Percentiles rank a stretch among this genome's conserved stretches.
These are phyloP conservation scores for Balakata baccata DNA, from an alignment of 345 rosid species.

Conservation along the genomic window DNA sequence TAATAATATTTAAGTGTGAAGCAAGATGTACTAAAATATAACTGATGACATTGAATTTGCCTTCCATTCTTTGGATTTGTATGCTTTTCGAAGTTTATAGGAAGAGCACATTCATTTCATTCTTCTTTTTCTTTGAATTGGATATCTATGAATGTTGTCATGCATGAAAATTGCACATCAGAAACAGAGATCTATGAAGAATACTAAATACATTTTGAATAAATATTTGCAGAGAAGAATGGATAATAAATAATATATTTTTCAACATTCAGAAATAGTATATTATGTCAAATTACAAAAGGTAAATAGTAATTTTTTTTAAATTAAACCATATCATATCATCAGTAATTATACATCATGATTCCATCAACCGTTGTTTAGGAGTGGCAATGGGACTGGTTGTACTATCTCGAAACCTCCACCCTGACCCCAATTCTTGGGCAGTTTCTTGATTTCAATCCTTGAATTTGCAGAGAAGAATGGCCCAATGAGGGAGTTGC, in stretches of 20 bases:
- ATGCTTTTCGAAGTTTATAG: neutral
- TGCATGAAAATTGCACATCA: too few species aligned
- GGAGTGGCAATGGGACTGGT: constrained; percentile 59
- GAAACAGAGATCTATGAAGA: too few species aligned
- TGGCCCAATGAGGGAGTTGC: constrained; percentile 34
- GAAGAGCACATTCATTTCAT: neutral
- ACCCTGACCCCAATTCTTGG: constrained; percentile 60
- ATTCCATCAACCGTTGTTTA: constrained; percentile 42
- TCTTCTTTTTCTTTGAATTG: neutral
- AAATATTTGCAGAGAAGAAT: too few species aligned
- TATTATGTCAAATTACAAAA: too few species aligned
- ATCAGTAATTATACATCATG: neutral
- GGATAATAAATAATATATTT: too few species aligned
- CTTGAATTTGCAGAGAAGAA: constrained; percentile 21
- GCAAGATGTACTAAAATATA: neutral
- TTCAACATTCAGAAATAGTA: too few species aligned
- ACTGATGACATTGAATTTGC: neutral
- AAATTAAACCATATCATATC: neutral
- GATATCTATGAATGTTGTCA: neutral
- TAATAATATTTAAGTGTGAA: neutral
- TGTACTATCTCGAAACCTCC: constrained; percentile 70
- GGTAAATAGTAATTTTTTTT: too few species aligned
- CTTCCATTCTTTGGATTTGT: neutral
- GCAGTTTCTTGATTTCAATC: constrained; percentile 14
- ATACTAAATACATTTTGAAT: too few species aligned